phyloP scores from a whole-genome alignment of 2,329 filamentous ascomycete genomes.

The Phialocephala subalpina region DNA sequence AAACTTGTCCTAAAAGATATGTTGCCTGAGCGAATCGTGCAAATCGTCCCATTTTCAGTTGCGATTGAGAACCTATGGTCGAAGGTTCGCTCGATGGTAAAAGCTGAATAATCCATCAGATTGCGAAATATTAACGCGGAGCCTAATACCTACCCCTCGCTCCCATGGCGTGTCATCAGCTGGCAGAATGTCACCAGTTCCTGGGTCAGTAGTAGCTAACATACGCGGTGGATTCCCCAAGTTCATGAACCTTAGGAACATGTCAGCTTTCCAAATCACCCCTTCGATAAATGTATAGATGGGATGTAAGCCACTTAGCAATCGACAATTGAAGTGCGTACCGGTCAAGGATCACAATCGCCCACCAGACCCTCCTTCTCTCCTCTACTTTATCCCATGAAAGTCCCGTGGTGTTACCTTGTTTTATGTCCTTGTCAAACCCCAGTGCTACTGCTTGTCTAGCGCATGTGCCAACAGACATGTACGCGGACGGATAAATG shows the following conservation, averaged over 20 bases:
- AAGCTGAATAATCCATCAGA: not conserved
- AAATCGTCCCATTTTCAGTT: constrained; percentile 24
- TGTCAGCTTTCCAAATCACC: not conserved
- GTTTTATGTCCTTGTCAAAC: no score
- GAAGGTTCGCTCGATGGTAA: not conserved
- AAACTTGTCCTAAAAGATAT: constrained; percentile 26
- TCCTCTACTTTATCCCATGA: not conserved
- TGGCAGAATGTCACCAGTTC: not conserved
- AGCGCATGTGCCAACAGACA: constrained; percentile 20
- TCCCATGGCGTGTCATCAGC: constrained; percentile 15
- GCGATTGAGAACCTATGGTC: constrained; percentile 18
- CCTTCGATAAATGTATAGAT: not conserved
- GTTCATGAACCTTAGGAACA: constrained; percentile 12
- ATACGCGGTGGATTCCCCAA: constrained; percentile 1
- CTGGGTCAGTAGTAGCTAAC: constrained; percentile 17
- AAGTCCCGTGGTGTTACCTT: not conserved
- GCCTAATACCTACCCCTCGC: constrained; percentile 16
- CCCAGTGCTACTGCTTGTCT: constrained; percentile 23
- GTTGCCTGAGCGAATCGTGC: constrained; percentile 20
- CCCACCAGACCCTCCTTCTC: constrained; percentile 4
- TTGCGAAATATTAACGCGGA: not conserved
- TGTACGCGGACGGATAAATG: constrained; percentile 20
- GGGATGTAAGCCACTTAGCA: not conserved
- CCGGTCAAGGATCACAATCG: constrained; percentile 23
- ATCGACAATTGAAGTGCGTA: constrained; percentile 9